Base-by-base conservation (phyloP, 441 rosid genomes). In the Populus hybrid region DNA sequence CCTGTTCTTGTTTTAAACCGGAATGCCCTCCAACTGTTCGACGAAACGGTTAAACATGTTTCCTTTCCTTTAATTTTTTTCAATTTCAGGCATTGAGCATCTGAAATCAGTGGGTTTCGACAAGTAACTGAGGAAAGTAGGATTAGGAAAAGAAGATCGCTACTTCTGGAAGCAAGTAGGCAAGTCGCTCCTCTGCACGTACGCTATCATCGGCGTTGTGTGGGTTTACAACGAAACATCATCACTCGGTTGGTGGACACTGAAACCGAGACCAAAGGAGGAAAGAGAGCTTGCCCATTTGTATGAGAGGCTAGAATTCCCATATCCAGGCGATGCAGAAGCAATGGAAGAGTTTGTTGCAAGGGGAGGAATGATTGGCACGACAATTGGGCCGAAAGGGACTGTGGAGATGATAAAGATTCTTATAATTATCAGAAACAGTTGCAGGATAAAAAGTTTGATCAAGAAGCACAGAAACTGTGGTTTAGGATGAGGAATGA, bases 331-430 rank as follows among this genome's bases (percentile, higher is more conserved):
- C 31, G 98, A 94, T 72, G 76, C 82, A 35, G 94, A 89, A 68
- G 98, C 97, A 6, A 93, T 92, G 97, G 99, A 93, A 26, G 98
- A 94, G 89, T 90, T 94, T 53, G 68, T 95, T 71, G 88, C 91
- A 3, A 85, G 86, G 71, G 98, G 96, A 20, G 93, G 92, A 42
- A 91, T 90, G 97, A 88, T 90, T 1, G 98, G 99, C 10, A 91
- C 93, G 0, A 73, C 89, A 2, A 89, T 93, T 40, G 91, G 91
- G 3, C 95, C 93, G 0, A 93, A 92, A 86, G 98, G 98, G 77
- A 64, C 74, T 11, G 73, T 84, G 69, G 93, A 91, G 38, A 79
- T 0, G 97, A 90, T 67, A 85, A 83, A 75, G 93, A 91, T 38
- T 78, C 86, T 0, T 68, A 36, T 75, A 89, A 88, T 80, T 87